Evolutionary conservation across 192 early-diverging fungal genomes (phyloP).

Genomic region (Backusella sp.): DNA sequence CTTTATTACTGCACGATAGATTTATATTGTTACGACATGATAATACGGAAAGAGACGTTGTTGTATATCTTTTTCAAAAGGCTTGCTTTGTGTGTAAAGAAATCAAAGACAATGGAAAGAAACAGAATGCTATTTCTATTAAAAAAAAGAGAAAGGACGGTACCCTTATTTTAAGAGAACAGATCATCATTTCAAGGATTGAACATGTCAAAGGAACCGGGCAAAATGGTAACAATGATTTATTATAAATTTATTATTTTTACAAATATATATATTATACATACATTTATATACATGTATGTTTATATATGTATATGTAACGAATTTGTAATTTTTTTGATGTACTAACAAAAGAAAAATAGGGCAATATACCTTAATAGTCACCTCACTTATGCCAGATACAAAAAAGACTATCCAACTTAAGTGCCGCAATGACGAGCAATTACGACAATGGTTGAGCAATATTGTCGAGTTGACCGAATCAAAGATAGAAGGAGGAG

Average conservation of each 20-base stretch:
- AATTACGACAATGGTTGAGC: constrained; percentile 78
- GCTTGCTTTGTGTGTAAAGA: constrained; percentile 94
- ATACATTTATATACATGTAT: background rate
- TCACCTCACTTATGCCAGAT: background rate
- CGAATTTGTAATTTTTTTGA: background rate
- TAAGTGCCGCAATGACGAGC: constrained; percentile 88
- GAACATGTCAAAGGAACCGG: constrained; percentile 8
- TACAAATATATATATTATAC: background rate
- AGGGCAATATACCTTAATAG: background rate
- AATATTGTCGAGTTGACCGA: background rate
- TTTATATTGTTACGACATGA: constrained; percentile 76
- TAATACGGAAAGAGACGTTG: constrained; percentile 73
- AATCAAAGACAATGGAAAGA: constrained; percentile 35
- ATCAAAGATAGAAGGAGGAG: background rate
- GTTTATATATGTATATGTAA: too few species aligned
- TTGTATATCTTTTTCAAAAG: constrained; percentile 91
- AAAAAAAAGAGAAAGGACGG: constrained; percentile 62
- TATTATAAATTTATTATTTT: background rate
- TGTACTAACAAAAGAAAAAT: background rate
- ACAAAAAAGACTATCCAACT: constrained; percentile 77
- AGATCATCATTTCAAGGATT: constrained; percentile 10
- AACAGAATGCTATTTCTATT: constrained; percentile 31
- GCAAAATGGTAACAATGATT: constrained; percentile 1
- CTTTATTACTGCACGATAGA: constrained; percentile 82
- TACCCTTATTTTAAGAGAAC: constrained; percentile 18